Conservation (phyloP, 2,329 filamentous ascomycete species). For the Pseudocercospora vitis region DNA sequence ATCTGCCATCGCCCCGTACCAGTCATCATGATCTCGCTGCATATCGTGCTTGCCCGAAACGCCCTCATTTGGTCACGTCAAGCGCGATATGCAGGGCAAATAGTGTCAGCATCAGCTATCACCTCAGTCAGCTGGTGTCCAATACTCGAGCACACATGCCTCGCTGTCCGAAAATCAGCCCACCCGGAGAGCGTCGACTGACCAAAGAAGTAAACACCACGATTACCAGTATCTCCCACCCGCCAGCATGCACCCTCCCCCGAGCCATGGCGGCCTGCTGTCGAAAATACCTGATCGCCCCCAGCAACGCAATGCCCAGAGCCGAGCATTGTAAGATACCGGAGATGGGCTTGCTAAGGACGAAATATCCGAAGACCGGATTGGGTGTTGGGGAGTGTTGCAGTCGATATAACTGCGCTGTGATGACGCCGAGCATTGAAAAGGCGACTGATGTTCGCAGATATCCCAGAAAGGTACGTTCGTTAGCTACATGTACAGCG, state of each 20-base stretch:
- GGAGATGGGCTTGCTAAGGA: slow-evolving; percentile 61
- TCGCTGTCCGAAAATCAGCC: no score
- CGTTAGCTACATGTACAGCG: slow-evolving; percentile 57
- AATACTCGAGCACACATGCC: not conserved
- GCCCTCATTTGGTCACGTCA: slow-evolving; percentile 11
- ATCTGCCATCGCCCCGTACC: no score
- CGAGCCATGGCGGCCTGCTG: slow-evolving; percentile 60
- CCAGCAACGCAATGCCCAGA: slow-evolving; percentile 53
- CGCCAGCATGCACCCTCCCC: slow-evolving; percentile 59
- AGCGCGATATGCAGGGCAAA: slow-evolving; percentile 24
- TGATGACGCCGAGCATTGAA: slow-evolving; percentile 64
- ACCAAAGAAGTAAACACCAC: slow-evolving; percentile 51
- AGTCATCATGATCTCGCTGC: no score
- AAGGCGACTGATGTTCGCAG: slow-evolving; percentile 69
- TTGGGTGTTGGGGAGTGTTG: slow-evolving; percentile 50
- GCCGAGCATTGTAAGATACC: slow-evolving; percentile 52
- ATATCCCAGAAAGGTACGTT: slow-evolving; percentile 73
- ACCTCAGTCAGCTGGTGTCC: not conserved
- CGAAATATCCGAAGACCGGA: slow-evolving; percentile 58
- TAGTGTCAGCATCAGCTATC: slow-evolving; percentile 21
- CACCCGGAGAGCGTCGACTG: no score
- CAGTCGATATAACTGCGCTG: slow-evolving; percentile 67
- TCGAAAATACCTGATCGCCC: slow-evolving; percentile 60
- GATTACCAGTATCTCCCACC: slow-evolving; percentile 58
- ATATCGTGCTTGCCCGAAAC: no score